Evolutionary conservation across 345 rosid genomes (phyloP).

Genomic region (Euclidium syriacum): DNA sequence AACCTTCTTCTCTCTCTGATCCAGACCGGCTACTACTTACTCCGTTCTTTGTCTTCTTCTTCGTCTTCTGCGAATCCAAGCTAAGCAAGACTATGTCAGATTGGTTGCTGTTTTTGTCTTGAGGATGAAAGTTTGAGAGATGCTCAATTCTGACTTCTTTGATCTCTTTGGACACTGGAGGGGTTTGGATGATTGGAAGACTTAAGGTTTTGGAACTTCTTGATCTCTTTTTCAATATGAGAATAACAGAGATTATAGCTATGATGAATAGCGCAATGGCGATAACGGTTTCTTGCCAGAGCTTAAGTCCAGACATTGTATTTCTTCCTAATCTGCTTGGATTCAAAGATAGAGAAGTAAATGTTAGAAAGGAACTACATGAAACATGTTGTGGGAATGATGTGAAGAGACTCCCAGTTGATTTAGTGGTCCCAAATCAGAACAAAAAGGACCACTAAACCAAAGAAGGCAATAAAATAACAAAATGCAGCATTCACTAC

Average conservation of each 20-base stretch:
- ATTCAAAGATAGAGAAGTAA: not conserved
- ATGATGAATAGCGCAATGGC: conserved; percentile 57
- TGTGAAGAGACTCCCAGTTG: conserved; percentile 20
- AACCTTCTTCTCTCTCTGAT: conserved; percentile 86
- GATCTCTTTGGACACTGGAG: conserved; percentile 85
- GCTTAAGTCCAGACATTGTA: conserved; percentile 58
- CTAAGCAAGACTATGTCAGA: conserved; percentile 72
- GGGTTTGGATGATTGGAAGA: conserved; percentile 65
- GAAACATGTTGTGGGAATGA: conserved; percentile 10
- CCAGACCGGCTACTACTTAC: conserved; percentile 54
- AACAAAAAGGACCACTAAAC: conserved; percentile 13
- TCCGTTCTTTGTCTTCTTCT: conserved; percentile 55
- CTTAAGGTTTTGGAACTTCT: conserved; percentile 44
- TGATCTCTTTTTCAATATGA: conserved; percentile 62
- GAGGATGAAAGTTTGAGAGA: conserved; percentile 55
- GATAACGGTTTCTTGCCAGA: conserved; percentile 78
- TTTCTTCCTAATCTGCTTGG: conserved; percentile 29
- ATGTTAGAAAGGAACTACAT: not conserved
- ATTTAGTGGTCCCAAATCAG: conserved; percentile 12
- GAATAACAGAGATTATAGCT: conserved; percentile 56
- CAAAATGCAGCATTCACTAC: conserved; percentile 20
- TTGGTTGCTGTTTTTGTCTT: conserved; percentile 57
- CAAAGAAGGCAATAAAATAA: conserved; percentile 14
- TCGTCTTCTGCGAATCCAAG: conserved; percentile 65
- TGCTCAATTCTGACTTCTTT: conserved; percentile 87